Conservation (phyloP, 345 rosid genomes). For the Citrus australasica region DNA sequence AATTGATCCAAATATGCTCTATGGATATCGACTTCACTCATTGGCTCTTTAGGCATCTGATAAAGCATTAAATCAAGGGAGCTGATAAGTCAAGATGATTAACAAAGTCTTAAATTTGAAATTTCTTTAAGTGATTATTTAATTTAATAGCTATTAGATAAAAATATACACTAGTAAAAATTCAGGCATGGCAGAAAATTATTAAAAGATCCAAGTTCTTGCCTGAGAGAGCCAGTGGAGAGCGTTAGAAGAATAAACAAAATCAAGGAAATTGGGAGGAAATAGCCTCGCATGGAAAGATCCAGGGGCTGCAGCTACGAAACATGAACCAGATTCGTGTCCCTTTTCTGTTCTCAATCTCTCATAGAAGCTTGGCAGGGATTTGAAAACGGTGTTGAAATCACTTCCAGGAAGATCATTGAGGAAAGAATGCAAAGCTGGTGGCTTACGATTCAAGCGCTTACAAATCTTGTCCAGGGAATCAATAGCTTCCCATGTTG, state of each 20-base stretch:
- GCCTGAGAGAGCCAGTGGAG: constrained; percentile 21
- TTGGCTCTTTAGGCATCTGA: neutral
- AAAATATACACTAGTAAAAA: no score
- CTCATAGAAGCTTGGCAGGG: constrained; percentile 10
- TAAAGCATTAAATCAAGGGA: neutral
- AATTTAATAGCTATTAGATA: no score
- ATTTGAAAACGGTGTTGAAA: constrained; percentile 20
- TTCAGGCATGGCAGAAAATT: no score
- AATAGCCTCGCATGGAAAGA: constrained; percentile 22
- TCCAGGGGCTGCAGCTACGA: constrained; percentile 20
- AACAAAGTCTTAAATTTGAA: neutral
- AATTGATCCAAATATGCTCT: constrained; percentile 13
- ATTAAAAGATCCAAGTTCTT: neutral
- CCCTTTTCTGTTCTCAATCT: constrained; percentile 2
- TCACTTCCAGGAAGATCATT: constrained; percentile 27
- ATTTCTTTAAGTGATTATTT: no score
- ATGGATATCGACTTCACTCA: neutral
- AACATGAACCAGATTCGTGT: neutral
- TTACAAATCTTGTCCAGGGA: neutral
- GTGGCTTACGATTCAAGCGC: neutral
- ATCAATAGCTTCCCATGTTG: neutral
- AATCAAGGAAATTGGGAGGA: constrained; percentile 17
- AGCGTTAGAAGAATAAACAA: constrained; percentile 23
- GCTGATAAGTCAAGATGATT: neutral
- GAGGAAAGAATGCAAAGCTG: constrained; percentile 3